These are phyloP conservation scores for Fusarium sp. DNA, from an alignment of 2,329 filamentous ascomycete species.

Conservation along the genomic window DNA sequence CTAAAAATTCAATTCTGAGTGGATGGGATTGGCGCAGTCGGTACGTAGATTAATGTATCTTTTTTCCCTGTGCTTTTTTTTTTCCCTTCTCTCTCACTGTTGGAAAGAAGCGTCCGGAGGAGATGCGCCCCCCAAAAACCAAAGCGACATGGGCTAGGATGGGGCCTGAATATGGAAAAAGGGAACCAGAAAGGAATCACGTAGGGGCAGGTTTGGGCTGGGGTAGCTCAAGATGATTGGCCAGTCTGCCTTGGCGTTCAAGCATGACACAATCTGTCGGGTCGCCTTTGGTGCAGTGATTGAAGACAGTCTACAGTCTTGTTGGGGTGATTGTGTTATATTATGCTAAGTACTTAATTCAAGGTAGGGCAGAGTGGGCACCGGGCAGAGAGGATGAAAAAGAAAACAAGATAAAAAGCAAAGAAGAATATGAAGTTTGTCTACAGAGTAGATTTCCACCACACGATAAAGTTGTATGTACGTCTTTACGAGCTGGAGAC, in stretches of 20 bases:
- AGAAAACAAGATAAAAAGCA: slow-evolving; percentile 11
- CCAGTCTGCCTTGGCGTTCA: slow-evolving; percentile 41
- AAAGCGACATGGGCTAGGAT: slow-evolving; percentile 37
- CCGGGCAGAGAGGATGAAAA: not conserved
- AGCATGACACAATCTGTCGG: slow-evolving; percentile 54
- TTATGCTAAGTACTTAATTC: no score
- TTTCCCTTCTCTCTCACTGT: not conserved
- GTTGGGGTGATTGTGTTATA: slow-evolving; percentile 13
- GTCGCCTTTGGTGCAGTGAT: slow-evolving; percentile 39
- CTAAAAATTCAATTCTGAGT: slow-evolving; percentile 17
- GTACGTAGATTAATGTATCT: slow-evolving; percentile 21
- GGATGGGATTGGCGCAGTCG: slow-evolving; percentile 10
- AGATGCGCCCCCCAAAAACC: slow-evolving; percentile 33
- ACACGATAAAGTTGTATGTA: slow-evolving; percentile 8
- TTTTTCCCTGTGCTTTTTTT: slow-evolving; percentile 5
- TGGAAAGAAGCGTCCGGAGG: slow-evolving; percentile 20
- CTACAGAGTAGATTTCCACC: slow-evolving; percentile 1
- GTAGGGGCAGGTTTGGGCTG: slow-evolving; percentile 47
- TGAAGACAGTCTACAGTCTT: slow-evolving; percentile 28
- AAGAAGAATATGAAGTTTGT: no score
- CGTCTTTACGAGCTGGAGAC: slow-evolving; percentile 5
- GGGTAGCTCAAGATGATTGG: slow-evolving; percentile 49
- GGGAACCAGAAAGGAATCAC: slow-evolving; percentile 44
- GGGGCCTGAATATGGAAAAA: slow-evolving; percentile 21
- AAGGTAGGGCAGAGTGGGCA: not conserved